Evolutionary conservation across 441 rosid genomes (phyloP).

Genomic region (Corymbia calophylla): DNA sequence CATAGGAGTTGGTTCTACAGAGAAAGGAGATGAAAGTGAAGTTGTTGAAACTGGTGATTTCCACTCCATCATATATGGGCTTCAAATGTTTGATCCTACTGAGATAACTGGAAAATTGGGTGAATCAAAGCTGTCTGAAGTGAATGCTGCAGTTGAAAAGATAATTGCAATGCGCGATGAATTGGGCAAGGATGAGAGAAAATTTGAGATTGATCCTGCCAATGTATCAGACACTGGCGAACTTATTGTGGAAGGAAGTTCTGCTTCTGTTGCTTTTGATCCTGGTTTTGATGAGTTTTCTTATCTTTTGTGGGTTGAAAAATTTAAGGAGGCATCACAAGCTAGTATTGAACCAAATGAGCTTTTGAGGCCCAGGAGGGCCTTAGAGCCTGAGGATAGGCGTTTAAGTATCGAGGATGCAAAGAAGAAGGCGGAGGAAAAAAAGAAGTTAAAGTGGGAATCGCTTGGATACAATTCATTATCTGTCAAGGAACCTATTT

Average conservation of each 20-base stretch:
- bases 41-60: conserved; percentile 46
- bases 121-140: conserved; percentile 38
- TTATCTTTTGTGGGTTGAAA: conserved; percentile 83
- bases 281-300: conserved; percentile 81
- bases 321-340: conserved; percentile 47
- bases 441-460: conserved; percentile 70
- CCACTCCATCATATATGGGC: conserved; percentile 63
- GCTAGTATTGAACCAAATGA: conserved; percentile 25
- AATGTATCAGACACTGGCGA: conserved; percentile 20
- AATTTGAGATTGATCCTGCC: conserved; percentile 39
- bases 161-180: conserved; percentile 53
- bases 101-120: conserved; percentile 36
- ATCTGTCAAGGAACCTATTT: conserved; percentile 51
- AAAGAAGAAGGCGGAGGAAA: conserved; percentile 65
- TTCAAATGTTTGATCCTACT: conserved; percentile 60
- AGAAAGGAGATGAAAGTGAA: conserved; percentile 37
- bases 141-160: conserved; percentile 55
- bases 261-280: conserved; percentile 25
- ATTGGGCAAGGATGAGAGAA: conserved; percentile 30
- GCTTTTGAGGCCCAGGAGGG: conserved; percentile 41
- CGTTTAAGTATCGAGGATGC: conserved; percentile 49
- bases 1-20: conserved; percentile 44
- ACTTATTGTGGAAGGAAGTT: conserved; percentile 9
- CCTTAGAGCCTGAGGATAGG: conserved; percentile 31
- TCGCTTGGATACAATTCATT: conserved; percentile 66